phyloP scores from a whole-genome alignment of 768 basidiomycete genomes.

The Xerocomellus intermedius region DNA sequence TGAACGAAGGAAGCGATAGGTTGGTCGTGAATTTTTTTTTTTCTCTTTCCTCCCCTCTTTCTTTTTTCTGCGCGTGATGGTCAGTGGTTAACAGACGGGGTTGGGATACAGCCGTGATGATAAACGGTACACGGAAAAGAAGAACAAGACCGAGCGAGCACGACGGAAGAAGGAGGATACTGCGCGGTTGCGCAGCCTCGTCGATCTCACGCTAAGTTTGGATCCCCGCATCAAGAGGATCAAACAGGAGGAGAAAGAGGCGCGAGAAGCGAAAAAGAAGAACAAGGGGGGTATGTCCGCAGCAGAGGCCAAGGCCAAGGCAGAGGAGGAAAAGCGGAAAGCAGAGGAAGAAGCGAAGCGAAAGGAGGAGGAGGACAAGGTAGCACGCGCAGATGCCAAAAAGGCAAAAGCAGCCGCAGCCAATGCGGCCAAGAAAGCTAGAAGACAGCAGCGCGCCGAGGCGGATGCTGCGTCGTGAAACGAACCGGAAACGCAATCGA shows the following conservation, averaged over 20 bases:
- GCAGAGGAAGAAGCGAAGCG: constrained; percentile 70
- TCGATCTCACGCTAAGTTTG: constrained; percentile 77
- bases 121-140: constrained; percentile 98
- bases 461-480: constrained; percentile 19
- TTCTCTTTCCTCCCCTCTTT: no score
- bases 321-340: constrained; percentile 58
- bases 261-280: constrained; percentile 88
- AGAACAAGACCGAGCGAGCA: constrained; percentile 97
- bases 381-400: constrained; percentile 71
- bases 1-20: constrained; percentile 96
- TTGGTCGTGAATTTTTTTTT: constrained; percentile 36
- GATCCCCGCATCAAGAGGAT: constrained; percentile 98
- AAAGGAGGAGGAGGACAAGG: constrained; percentile 84
- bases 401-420: constrained; percentile 84
- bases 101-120: constrained; percentile 77
- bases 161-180: constrained; percentile 97
- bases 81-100: constrained; percentile 9
- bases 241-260: constrained; percentile 95
- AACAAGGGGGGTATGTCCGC: constrained; percentile 40
- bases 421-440: constrained; percentile 88
- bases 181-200: constrained; percentile 79
- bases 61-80: neutral
- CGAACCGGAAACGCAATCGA: neutral
- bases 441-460: constrained; percentile 60
- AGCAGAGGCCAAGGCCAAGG: constrained; percentile 49